Evolutionary conservation across 2,329 filamentous ascomycete genomes (phyloP), one percentile per base, ranked within the genome.

Genomic region (Fusarium protoensiforme): DNA sequence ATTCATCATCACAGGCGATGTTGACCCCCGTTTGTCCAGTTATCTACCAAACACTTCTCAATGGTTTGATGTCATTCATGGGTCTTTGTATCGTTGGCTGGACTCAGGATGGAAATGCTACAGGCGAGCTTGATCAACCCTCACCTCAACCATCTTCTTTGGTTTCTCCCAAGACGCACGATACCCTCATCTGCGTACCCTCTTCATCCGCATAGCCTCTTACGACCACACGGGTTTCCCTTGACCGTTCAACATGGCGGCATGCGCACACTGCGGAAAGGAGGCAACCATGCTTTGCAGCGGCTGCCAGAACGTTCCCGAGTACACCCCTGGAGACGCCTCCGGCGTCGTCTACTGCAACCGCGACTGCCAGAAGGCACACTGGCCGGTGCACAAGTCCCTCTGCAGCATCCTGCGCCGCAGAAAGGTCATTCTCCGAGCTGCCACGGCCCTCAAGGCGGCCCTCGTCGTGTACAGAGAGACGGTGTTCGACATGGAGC

Each of bases 241-340:
- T 14, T 33, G 16, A 11, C 18, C 24, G 16, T 18, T 18, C 68
- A 35, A 54, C 8, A 72, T 72, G 65, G 27, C 22, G 18, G 31
- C 13, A 22, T 73, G 71, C 38, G 46, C 46, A 14, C 61, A 67
- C 35, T 71, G 71, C 36, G 63, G 56, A 7, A 36, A 29, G 27
- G 24, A 48, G 27, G 70, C 70, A 13, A 54, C 62, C 8, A 13
- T 38, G 27, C 22, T 41, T 18, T 73, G 69, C 29, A 27, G 22
- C 6, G 43, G 54, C 18, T 73, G 70, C 11, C 46, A 46, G 41
- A 27, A 51, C 46, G 46, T 51, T 10, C 69, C 67, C 24, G 67
- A 68, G 43, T 73, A 75, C 20, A n/a, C n/a, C 20, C 36, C 65
- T 13, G 69, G 66, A 39, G 72, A 71, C 53, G 36, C 54, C 27